Percentiles rank a stretch among this genome's conserved stretches.
These are phyloP conservation scores for Panellus pusillus DNA, from an alignment of 768 basidiomycete genomes.

Conservation along the genomic window DNA sequence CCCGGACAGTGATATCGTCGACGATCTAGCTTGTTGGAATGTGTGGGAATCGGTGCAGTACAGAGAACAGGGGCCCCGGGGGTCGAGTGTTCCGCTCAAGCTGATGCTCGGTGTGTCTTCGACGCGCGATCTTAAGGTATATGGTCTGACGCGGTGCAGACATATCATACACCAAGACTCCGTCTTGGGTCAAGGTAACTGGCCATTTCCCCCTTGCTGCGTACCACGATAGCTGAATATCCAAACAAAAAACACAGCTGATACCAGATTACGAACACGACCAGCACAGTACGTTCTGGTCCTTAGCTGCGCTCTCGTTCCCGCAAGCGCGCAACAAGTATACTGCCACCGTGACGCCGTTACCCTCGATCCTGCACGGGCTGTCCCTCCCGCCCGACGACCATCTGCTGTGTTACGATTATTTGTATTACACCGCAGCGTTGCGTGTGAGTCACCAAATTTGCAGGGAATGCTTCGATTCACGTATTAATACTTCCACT, in stretches of 20 bases:
- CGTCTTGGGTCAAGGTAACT: too few relatives aligned
- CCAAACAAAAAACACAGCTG: too few relatives aligned
- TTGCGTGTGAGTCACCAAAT: constrained; percentile 15
- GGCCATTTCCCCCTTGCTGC: too few relatives aligned
- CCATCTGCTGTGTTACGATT: constrained; percentile 23
- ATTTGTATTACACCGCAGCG: constrained; percentile 22
- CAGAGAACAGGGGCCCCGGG: not conserved
- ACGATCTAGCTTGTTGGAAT: not conserved
- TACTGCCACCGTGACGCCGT: not conserved
- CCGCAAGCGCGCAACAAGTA: constrained; percentile 5
- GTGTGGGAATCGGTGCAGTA: too few relatives aligned
- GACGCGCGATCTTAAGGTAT: too few relatives aligned
- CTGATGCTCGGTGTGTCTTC: too few relatives aligned
- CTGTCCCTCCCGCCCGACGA: constrained; percentile 23
- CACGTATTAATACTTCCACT: not conserved
- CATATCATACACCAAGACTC: too few relatives aligned
- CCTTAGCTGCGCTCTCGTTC: constrained; percentile 21
- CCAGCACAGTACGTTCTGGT: constrained; percentile 13
- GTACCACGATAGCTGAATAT: too few relatives aligned
- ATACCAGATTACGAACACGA: too few relatives aligned
- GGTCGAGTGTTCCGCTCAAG: not conserved
- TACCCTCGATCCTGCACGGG: constrained; percentile 5
- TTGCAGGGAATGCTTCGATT: too few relatives aligned
- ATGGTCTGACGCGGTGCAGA: too few relatives aligned
- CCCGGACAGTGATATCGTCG: not conserved